phyloP scores from a whole-genome alignment of 352 stramenopile genomes.

The Peronospora belbahrii region DNA sequence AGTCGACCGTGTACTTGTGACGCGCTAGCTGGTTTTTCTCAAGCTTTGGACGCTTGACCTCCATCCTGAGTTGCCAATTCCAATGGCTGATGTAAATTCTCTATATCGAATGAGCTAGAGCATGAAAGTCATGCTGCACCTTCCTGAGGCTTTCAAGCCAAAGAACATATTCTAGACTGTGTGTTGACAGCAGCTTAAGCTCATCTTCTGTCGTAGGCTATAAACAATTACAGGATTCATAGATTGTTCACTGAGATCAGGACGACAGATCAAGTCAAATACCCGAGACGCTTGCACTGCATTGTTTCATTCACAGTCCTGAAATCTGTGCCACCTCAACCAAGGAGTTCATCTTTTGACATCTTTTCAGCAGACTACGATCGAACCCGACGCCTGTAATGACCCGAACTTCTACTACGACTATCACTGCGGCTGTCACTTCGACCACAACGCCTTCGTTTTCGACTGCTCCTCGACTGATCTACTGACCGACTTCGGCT shows the following conservation, averaged over 20 bases:
- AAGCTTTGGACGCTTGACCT: slow-evolving; percentile 32
- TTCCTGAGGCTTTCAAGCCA: slow-evolving; percentile 55
- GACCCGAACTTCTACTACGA: slow-evolving; percentile 11
- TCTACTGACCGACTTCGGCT: slow-evolving; percentile 7
- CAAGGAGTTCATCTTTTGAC: neutral
- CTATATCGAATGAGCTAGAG: slow-evolving; percentile 51
- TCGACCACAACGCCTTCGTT: slow-evolving; percentile 12
- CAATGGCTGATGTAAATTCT: slow-evolving; percentile 35
- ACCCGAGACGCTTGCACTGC: neutral
- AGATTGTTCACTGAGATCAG: slow-evolving; percentile 25
- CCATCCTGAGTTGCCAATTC: slow-evolving; percentile 28
- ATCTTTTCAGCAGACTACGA: neutral
- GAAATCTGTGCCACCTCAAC: neutral
- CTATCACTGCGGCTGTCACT: slow-evolving; percentile 23
- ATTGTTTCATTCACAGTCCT: neutral
- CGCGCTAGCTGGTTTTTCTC: too few relatives aligned
- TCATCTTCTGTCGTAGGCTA: too few relatives aligned
- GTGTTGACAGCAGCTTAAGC: too few relatives aligned
- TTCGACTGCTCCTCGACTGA: slow-evolving; percentile 16
- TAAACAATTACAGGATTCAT: too few relatives aligned
- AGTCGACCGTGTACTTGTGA: too few relatives aligned
- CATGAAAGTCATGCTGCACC: slow-evolving; percentile 64
- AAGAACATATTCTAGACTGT: too few relatives aligned
- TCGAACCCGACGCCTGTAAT: slow-evolving; percentile 7
- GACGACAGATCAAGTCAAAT: too few relatives aligned